Evolutionary conservation across 2,329 filamentous ascomycete species (phyloP).

Genomic region (Aspergillus pseudoterreus): DNA sequence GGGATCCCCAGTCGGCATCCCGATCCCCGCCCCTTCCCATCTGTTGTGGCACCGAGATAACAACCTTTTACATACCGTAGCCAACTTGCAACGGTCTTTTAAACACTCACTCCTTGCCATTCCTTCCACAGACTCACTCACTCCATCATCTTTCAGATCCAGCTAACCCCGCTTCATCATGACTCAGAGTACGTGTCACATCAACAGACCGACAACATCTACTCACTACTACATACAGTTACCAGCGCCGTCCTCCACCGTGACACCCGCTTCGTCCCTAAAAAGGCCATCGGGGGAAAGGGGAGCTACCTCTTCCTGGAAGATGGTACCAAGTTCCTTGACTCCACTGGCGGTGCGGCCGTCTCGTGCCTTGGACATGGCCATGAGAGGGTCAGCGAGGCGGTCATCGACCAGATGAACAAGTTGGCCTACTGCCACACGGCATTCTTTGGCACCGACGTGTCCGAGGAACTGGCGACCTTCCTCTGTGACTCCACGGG

Average conservation of each 20-base stretch:
- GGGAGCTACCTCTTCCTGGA: conserved; percentile 52
- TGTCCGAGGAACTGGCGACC: conserved; percentile 51
- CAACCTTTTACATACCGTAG: conserved; percentile 11
- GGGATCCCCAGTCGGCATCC: conserved; percentile 29
- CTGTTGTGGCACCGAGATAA: conserved; percentile 7
- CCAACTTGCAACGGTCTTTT: neutral
- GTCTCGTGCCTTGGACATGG: conserved; percentile 70
- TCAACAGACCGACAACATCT: neutral
- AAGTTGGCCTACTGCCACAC: conserved; percentile 58
- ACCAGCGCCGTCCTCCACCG: conserved; percentile 49
- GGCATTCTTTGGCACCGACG: conserved; percentile 54
- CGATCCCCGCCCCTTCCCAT: conserved; percentile 19
- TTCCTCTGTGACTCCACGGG: conserved; percentile 50
- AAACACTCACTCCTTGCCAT: neutral
- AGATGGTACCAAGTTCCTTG: conserved; percentile 61
- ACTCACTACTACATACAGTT: conserved; percentile 4
- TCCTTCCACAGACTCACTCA: neutral
- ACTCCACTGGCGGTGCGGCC: conserved; percentile 70
- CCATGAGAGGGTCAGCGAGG: conserved; percentile 56
- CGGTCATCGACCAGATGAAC: conserved; percentile 58
- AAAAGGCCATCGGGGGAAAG: conserved; percentile 46
- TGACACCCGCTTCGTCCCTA: conserved; percentile 45
- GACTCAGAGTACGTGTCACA: neutral
- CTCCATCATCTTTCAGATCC: neutral
- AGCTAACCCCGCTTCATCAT: neutral